Percentiles rank a stretch among this genome's conserved stretches.
phyloP scores from a whole-genome alignment of 352 stramenopile species.

The Globisporangium cystogenes region DNA sequence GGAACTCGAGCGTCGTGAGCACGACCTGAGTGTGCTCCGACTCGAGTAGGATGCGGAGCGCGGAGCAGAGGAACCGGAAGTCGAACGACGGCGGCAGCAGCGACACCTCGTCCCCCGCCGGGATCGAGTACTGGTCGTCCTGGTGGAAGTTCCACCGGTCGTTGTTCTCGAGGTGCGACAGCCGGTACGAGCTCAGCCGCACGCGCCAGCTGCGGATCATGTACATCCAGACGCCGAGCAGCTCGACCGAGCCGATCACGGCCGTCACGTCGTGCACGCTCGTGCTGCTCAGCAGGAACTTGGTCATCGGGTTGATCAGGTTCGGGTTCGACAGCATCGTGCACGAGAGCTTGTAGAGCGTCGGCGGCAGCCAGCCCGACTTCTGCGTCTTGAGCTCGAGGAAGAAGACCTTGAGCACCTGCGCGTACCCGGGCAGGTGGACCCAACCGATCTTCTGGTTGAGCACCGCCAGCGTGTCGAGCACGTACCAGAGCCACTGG shows the following conservation, averaged over 20 bases:
- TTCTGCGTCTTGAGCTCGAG: constrained; percentile 87
- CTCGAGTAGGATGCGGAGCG: constrained; percentile 71
- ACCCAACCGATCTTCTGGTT: constrained; percentile 89
- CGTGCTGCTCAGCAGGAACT: constrained; percentile 82
- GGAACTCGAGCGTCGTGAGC: constrained; percentile 80
- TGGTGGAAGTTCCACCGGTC: constrained; percentile 90
- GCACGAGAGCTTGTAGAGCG: constrained; percentile 86
- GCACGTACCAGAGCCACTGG: constrained; percentile 87
- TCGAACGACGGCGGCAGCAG: constrained; percentile 83
- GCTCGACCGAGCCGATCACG: constrained; percentile 81
- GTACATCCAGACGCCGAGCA: constrained; percentile 89
- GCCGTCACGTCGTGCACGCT: constrained; percentile 85
- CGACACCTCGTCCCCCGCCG: constrained; percentile 80
- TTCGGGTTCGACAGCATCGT: constrained; percentile 86
- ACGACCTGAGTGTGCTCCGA: constrained; percentile 86
- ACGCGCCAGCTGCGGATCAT: constrained; percentile 90
- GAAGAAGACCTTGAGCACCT: constrained; percentile 88
- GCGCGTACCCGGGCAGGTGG: constrained; percentile 78
- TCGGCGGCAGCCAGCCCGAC: constrained; percentile 79
- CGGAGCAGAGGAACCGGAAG: constrained; percentile 80
- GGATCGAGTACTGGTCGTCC: constrained; percentile 87
- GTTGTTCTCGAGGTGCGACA: constrained; percentile 88
- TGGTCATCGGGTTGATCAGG: constrained; percentile 89
- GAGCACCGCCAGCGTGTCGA: constrained; percentile 84
- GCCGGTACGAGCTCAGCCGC: constrained; percentile 74